These are phyloP conservation scores for Rhodotorula kratochvilovae DNA, from an alignment of 768 basidiomycete species.

Conservation along the genomic window DNA sequence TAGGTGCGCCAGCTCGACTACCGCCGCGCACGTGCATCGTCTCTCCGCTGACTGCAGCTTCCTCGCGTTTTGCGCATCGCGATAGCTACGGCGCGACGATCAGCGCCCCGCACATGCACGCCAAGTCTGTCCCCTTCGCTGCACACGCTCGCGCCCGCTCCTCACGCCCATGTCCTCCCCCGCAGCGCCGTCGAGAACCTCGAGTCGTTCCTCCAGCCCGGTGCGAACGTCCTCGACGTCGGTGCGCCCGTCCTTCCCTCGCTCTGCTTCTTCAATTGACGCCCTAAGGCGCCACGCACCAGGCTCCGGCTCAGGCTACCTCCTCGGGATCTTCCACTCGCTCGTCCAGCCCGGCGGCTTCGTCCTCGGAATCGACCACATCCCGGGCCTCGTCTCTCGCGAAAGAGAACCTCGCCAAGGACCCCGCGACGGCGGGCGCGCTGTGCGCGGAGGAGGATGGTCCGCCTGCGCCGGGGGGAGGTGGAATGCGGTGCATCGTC, in stretches of 20 bases:
- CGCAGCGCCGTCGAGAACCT: slow-evolving; percentile 64
- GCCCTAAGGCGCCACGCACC: not conserved
- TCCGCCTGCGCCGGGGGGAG: slow-evolving; percentile 48
- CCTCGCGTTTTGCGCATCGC: slow-evolving; percentile 44
- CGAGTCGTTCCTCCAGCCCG: slow-evolving; percentile 64
- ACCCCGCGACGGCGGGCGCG: not conserved
- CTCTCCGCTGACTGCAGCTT: not conserved
- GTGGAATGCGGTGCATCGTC: not conserved
- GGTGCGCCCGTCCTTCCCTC: slow-evolving; percentile 1
- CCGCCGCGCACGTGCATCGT: no score
- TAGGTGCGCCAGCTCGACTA: slow-evolving; percentile 18
- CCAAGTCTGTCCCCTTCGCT: not conserved
- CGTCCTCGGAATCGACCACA: slow-evolving; percentile 87
- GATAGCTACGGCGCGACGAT: slow-evolving; percentile 79
- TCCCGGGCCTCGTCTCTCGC: slow-evolving; percentile 61
- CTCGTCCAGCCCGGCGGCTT: slow-evolving; percentile 25
- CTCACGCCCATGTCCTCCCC: not conserved
- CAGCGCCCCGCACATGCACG: slow-evolving; percentile 91
- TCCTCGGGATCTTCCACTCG: slow-evolving; percentile 29
- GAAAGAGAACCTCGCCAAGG: not conserved
- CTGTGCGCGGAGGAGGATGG: slow-evolving; percentile 50
- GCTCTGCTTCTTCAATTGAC: not conserved
- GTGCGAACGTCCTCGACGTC: slow-evolving; percentile 76
- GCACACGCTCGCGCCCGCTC: not conserved
- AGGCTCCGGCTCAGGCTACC: slow-evolving; percentile 37